A percentile compares a stretch with the other conserved stretches of the same genome.
These are phyloP conservation scores for Lichtheimia hyalospora DNA, from an alignment of 371 early-diverging fungal species.

Conservation along the genomic window DNA sequence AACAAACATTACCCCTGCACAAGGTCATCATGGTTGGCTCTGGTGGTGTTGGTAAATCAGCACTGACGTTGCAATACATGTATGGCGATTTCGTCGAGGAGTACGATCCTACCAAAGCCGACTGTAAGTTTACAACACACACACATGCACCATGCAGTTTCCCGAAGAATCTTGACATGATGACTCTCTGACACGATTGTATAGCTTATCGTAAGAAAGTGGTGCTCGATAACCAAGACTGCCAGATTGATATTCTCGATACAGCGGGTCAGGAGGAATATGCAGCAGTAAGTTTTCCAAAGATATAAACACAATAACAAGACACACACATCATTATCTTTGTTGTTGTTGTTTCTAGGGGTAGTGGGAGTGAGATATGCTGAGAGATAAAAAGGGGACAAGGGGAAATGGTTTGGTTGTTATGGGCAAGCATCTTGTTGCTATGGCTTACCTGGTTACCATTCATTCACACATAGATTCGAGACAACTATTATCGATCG, in stretches of 20 bases:
- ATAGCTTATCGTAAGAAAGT: constrained; percentile 73
- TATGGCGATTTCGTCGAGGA: constrained; percentile 94
- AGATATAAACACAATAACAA: too few species aligned
- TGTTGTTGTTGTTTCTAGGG: too few species aligned
- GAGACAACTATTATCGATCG: constrained; percentile 90
- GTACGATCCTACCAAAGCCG: constrained; percentile 96
- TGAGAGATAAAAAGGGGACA: too few species aligned
- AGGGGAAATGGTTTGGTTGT: too few species aligned
- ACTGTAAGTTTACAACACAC: constrained; percentile 49
- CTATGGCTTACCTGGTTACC: too few species aligned
- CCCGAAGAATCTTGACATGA: background rate
- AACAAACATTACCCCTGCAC: constrained; percentile 74
- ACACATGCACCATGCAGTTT: background rate
- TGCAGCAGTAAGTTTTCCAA: constrained; percentile 57
- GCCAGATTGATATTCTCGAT: constrained; percentile 90
- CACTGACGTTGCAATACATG: constrained; percentile 89
- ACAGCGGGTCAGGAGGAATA: constrained; percentile 95
- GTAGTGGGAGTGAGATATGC: too few species aligned
- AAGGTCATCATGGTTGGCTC: constrained; percentile 93
- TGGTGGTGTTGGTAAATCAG: constrained; percentile 95
- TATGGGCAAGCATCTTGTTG: too few species aligned
- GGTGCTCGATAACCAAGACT: constrained; percentile 68
- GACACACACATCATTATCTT: too few species aligned
- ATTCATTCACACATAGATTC: constrained; percentile 51
- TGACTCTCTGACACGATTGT: background rate